Evolutionary conservation across 169 alveolate genomes (phyloP), one percentile per base, ranked within the genome.

Genomic region (Babesia divergens): DNA sequence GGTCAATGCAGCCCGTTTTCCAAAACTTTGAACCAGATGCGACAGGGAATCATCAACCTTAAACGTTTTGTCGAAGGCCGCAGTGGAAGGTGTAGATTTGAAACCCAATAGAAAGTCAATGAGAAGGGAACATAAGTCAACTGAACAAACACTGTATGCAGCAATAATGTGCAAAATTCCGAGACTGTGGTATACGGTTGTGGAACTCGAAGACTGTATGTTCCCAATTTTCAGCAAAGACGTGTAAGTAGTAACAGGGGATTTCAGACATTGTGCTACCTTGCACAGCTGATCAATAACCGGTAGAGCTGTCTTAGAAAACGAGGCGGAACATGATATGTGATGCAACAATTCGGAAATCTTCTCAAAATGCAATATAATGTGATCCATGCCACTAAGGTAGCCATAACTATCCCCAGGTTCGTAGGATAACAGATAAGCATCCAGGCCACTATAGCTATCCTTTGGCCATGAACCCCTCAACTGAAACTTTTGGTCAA

Each of bases 61-160:
- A 34, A 44, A 22, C 28, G 8, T 16, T 4, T 16, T 9, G 31
- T 62, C 72, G 49, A 29, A 44, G n/a, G 29, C 22, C 6, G 26
- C 44, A 7, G 58, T 5, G 14, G 72, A 29, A 28, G 31, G 18
- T 3, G 32, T 26, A 32, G 60, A 58, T 0, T 24, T 8, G 50
- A 37, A 50, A 9, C 82, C 82, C 59, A 70, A 22, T n/a, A 70
- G 72, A 9, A 70, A n/a, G 31, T 70, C 65, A 11, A 38, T 6
- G 13, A 60, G 16, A 16, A 42, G 46, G 6, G 52, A 46, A 43
- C 68, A 47, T 20, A 70, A 16, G 31, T 59, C 65, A n/a, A 32
- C 55, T 1, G 55, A 50, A 18, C 20, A 16, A 4, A 22, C 14
- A 11, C 65, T 6, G 37, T 13, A 70, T 0, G 44, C 60, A 6